Evolutionary conservation across 495 filamentous ascomycete species (phyloP).

Genomic region (Aspergillus bridgeri): DNA sequence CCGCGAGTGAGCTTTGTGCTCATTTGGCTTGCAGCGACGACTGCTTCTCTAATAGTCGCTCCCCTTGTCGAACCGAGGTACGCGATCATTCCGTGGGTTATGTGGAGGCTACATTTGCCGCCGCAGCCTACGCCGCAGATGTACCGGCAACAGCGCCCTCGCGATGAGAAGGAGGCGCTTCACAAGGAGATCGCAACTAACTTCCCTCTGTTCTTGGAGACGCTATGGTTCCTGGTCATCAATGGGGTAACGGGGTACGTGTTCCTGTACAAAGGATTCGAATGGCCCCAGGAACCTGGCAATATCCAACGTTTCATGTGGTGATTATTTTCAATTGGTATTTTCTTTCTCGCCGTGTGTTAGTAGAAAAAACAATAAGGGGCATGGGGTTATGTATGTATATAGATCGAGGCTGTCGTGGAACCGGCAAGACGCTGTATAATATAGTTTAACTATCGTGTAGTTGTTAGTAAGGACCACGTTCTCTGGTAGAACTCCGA

Average conservation of each 20-base stretch:
- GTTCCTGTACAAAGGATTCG: conserved; percentile 75
- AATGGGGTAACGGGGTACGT: conserved; percentile 74
- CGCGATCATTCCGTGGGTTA: conserved; percentile 90
- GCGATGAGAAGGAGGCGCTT: conserved; percentile 24
- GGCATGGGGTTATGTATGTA: background rate
- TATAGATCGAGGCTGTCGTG: background rate
- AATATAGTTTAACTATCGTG: background rate
- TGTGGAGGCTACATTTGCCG: conserved; percentile 83
- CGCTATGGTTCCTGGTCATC: conserved; percentile 69
- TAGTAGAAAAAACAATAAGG: background rate
- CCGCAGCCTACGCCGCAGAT: conserved; percentile 32
- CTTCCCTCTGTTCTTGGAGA: conserved; percentile 63
- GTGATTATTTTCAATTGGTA: conserved; percentile 42
- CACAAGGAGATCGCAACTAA: conserved; percentile 31
- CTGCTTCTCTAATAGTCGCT: conserved; percentile 76
- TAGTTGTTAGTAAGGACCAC: background rate
- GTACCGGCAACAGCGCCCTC: conserved; percentile 22
- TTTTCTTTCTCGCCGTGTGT: background rate
- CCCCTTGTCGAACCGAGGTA: conserved; percentile 93
- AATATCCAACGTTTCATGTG: conserved; percentile 91
- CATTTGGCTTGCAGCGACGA: conserved; percentile 68
- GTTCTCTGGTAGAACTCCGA: background rate
- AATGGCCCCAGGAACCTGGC: conserved; percentile 77
- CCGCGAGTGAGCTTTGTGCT: conserved; percentile 54
- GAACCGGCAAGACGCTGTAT: background rate